A percentile compares a stretch with the other conserved stretches of the same genome.
Conservation (phyloP, 805 yeast species). For the Gaillardinia entomophila region DNA sequence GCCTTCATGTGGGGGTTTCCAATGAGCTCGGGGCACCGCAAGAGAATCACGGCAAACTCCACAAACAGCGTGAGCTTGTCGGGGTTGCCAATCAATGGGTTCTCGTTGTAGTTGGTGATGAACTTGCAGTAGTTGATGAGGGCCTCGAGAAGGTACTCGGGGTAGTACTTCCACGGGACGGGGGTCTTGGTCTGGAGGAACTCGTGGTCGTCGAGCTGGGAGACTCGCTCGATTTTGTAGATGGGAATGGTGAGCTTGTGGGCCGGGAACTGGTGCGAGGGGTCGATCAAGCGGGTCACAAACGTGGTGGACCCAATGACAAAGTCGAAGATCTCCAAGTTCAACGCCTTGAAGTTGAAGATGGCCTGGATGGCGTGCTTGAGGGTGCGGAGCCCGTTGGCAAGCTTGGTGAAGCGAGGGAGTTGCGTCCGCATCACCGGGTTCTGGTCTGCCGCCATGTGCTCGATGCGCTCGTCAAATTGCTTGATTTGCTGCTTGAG, state of each 20-base stretch:
- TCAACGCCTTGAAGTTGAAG: constrained; percentile 50
- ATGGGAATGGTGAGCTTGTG: constrained; percentile 46
- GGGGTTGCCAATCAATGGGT: constrained; percentile 51
- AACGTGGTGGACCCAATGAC: constrained; percentile 71
- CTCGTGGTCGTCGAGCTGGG: constrained; percentile 72
- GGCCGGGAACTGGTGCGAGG: constrained; percentile 58
- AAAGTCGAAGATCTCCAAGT: constrained; percentile 68
- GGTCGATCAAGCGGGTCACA: constrained; percentile 67
- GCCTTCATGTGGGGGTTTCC: constrained; percentile 94
- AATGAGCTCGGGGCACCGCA: constrained; percentile 79
- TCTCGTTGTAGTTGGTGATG: constrained; percentile 48
- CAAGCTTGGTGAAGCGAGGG: constrained; percentile 38
- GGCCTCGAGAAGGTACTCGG: constrained; percentile 84
- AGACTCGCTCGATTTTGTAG: constrained; percentile 51
- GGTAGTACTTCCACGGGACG: constrained; percentile 71
- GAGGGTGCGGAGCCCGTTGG: constrained; percentile 32
- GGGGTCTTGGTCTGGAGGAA: constrained; percentile 63
- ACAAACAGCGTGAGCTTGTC: constrained; percentile 53
- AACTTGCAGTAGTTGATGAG: constrained; percentile 65
- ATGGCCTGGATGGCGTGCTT: constrained; percentile 60
- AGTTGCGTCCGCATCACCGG: constrained; percentile 37
- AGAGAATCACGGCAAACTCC: constrained; percentile 65
- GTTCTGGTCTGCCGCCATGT: constrained; percentile 28
- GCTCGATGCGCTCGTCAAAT: constrained; percentile 43
- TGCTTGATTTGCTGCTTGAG: constrained; percentile 45